A percentile compares a stretch with the other conserved stretches of the same genome.
Conservation (phyloP, 768 basidiomycete species). For the Boletus pseudopeckii region DNA sequence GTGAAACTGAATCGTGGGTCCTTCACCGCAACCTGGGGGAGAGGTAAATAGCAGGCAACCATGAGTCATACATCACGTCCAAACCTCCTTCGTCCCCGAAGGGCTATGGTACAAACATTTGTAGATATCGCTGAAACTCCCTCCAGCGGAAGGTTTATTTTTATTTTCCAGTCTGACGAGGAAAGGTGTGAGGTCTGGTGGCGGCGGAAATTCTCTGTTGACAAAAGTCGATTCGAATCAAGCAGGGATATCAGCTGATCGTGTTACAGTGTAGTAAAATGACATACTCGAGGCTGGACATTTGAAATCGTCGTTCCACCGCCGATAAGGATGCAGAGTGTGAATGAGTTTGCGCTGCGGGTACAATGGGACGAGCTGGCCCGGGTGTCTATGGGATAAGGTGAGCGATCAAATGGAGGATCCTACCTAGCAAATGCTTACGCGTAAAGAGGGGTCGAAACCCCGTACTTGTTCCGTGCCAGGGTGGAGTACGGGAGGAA, state of each 20-base stretch:
- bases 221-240: not conserved
- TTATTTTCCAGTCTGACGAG: no score
- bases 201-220: not conserved
- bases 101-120: no score
- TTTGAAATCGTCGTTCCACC: not conserved
- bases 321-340: not conserved
- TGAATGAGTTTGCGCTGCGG: not conserved
- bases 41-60: not conserved
- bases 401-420: not conserved
- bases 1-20: slow-evolving; percentile 3
- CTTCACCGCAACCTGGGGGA: slow-evolving; percentile 19
- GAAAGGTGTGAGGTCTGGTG: slow-evolving; percentile 5
- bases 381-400: not conserved
- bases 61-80: not conserved
- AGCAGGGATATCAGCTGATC: not conserved
- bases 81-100: slow-evolving; percentile 4
- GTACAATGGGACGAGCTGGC: not conserved
- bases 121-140: no score
- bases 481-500: not conserved
- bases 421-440: not conserved
- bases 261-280: not conserved
- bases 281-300: not conserved
- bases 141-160: no score
- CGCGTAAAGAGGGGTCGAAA: not conserved
- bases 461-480: no score